Evolutionary conservation across 2,329 filamentous ascomycete genomes (phyloP).

Genomic region (Fusarium musae): DNA sequence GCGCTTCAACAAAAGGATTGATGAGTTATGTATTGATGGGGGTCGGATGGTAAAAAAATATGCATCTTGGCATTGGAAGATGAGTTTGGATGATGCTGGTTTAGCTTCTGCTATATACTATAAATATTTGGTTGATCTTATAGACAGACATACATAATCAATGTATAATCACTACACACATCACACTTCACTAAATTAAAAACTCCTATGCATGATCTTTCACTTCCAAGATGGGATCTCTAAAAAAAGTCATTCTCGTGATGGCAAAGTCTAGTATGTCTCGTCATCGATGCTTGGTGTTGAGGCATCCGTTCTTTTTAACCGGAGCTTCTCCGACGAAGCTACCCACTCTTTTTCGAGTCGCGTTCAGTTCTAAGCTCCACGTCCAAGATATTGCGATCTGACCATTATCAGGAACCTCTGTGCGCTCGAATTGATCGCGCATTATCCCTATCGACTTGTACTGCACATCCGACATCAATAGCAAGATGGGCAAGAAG

Average conservation of each 20-base stretch:
- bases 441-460: neutral
- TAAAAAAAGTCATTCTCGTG: too few relatives aligned
- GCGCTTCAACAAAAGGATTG: constrained; percentile 1
- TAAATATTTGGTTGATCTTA: constrained; percentile 6
- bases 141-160: constrained; percentile 37
- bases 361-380: constrained; percentile 41
- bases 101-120: constrained; percentile 9
- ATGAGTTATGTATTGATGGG: constrained; percentile 31
- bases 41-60: neutral
- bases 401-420: constrained; percentile 29
- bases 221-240: neutral
- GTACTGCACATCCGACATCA: neutral
- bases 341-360: constrained; percentile 42
- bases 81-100: neutral
- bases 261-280: neutral
- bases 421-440: constrained; percentile 23
- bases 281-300: neutral
- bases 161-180: constrained; percentile 3
- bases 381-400: constrained; percentile 36
- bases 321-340: constrained; percentile 44
- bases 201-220: fast-evolving
- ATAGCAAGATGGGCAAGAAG: constrained; percentile 80
- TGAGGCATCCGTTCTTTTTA: constrained; percentile 4
- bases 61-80: constrained; percentile 15
- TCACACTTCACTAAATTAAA: fast-evolving